Evolutionary conservation across 768 basidiomycete genomes (phyloP).

Genomic region (Clathrus columnatus): DNA sequence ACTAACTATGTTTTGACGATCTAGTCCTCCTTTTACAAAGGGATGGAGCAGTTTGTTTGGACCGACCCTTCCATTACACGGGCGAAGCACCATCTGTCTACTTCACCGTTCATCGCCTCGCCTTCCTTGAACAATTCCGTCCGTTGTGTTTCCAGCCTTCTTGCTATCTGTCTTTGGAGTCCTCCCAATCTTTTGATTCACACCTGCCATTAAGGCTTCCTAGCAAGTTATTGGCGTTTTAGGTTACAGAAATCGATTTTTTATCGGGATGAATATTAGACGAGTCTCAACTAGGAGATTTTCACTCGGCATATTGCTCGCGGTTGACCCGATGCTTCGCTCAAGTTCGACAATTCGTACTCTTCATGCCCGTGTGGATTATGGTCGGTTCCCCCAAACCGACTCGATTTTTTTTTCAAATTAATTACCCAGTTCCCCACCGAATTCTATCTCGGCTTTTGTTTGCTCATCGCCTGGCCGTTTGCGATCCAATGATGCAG

Average conservation of each 20-base stretch:
- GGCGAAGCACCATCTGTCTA: not conserved
- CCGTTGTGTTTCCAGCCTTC: no score
- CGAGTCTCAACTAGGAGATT: no score
- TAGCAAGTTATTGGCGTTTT: no score
- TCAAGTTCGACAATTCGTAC: not conserved
- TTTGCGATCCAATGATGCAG: not conserved
- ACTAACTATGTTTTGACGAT: not conserved
- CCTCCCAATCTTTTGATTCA: no score
- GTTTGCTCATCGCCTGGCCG: not conserved
- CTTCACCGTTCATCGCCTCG: not conserved
- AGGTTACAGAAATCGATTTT: no score
- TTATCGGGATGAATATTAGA: not conserved
- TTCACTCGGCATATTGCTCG: not conserved
- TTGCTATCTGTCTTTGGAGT: no score
- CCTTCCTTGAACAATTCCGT: not conserved
- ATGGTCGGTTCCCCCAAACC: not conserved
- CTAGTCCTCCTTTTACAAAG: not conserved
- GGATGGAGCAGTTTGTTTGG: not conserved
- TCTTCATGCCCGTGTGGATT: not conserved
- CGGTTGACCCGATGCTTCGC: not conserved
- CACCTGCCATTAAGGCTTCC: no score
- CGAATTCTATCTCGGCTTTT: not conserved
- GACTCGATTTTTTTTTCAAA: conserved; percentile 1
- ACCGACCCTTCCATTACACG: not conserved
- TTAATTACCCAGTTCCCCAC: conserved; percentile 9